These are phyloP conservation scores for Solanum pinnatisectum DNA, from an alignment of 257 asterid genomes.

Conservation along the genomic window DNA sequence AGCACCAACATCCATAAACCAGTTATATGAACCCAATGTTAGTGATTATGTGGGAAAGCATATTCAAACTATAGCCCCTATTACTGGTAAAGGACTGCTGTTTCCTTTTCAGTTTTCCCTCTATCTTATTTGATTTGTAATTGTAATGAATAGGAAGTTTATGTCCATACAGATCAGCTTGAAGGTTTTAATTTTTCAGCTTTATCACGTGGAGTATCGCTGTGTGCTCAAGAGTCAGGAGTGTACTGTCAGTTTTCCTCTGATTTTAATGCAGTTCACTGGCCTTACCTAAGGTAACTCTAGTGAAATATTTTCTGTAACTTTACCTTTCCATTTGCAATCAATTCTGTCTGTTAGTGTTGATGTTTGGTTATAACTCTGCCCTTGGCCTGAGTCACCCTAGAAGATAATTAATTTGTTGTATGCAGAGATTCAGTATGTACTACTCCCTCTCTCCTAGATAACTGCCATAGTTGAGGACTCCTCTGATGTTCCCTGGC, in stretches of 20 bases:
- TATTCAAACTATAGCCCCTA: constrained; percentile 8
- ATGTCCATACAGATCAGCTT: constrained; percentile 8
- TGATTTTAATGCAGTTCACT: constrained; percentile 20
- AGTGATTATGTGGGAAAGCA: constrained; percentile 14
- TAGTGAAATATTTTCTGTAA: not conserved
- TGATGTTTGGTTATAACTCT: not conserved
- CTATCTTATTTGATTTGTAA: not conserved
- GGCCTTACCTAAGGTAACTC: constrained; percentile 20
- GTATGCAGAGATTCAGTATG: not conserved
- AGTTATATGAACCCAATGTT: constrained; percentile 3
- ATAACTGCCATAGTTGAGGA: not conserved
- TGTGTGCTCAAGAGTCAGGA: constrained; percentile 13
- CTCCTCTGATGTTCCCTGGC: not conserved
- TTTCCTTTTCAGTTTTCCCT: constrained; percentile 2
- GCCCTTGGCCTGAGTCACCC: not conserved
- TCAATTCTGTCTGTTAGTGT: not conserved
- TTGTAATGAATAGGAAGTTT: not conserved
- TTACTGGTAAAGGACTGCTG: constrained; percentile 20
- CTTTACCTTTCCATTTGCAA: constrained; percentile 1
- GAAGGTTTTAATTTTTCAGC: constrained; percentile 13
- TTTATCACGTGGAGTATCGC: constrained; percentile 21
- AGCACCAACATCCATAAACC: constrained; percentile 6
- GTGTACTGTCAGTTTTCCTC: not conserved
- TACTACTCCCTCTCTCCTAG: not conserved
- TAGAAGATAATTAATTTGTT: not conserved